Conservation (phyloP, 2,329 filamentous ascomycete genomes). For the Dothiorella sarmentorum region DNA sequence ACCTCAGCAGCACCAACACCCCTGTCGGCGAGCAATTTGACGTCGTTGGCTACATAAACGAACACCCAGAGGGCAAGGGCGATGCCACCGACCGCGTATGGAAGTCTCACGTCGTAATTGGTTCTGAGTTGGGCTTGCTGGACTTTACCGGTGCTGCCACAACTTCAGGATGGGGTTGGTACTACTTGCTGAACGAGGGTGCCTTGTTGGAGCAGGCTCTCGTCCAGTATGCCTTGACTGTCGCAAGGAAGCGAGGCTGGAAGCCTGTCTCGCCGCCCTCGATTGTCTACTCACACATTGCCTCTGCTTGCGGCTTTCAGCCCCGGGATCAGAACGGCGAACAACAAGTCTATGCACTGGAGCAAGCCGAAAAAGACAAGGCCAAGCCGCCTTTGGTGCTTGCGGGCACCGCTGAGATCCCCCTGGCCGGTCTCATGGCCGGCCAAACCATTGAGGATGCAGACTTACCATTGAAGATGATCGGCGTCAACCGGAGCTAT, state of each 20-base stretch:
- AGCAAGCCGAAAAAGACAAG: slow-evolving; percentile 62
- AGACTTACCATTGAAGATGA: slow-evolving; percentile 71
- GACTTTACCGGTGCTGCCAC: slow-evolving; percentile 80
- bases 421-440: slow-evolving; percentile 86
- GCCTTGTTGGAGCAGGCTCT: slow-evolving; percentile 94
- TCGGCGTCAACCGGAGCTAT: slow-evolving; percentile 88
- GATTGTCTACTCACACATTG: slow-evolving; percentile 88
- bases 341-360: slow-evolving; percentile 83
- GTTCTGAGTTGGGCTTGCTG: slow-evolving; percentile 78
- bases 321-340: slow-evolving; percentile 87
- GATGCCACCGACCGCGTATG: slow-evolving; percentile 47
- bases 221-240: slow-evolving; percentile 75
- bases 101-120: slow-evolving; percentile 83
- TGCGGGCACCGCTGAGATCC: slow-evolving; percentile 89
- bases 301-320: slow-evolving; percentile 87
- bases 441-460: slow-evolving; percentile 62
- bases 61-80: slow-evolving; percentile 49
- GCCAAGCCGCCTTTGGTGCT: slow-evolving; percentile 67
- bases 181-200: slow-evolving; percentile 88
- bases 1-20: slow-evolving; percentile 74
- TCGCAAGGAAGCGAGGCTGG: slow-evolving; percentile 74
- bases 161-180: slow-evolving; percentile 96
- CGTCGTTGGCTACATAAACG: slow-evolving; percentile 76
- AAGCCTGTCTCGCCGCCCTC: slow-evolving; percentile 77
- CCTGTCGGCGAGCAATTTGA: slow-evolving; percentile 65